These are phyloP conservation scores for Ogataea pilisensis DNA, from an alignment of 805 yeast genomes.

Conservation along the genomic window DNA sequence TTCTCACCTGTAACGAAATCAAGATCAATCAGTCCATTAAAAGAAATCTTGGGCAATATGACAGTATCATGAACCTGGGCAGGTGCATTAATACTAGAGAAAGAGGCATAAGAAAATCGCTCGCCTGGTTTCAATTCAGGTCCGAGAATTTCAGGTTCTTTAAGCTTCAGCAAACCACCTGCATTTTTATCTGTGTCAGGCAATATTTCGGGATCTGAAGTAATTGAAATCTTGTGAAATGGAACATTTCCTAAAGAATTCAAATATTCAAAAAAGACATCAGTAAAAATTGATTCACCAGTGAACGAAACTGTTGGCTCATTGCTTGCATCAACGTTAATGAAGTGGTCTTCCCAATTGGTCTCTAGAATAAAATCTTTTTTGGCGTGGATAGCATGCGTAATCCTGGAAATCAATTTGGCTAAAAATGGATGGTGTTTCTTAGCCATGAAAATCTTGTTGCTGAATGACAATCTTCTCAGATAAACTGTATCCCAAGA, in stretches of 20 bases:
- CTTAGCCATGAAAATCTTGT: slow-evolving; percentile 17
- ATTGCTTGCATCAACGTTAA: slow-evolving; percentile 12
- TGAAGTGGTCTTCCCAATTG: slow-evolving; percentile 13
- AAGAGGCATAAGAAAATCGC: slow-evolving; percentile 14
- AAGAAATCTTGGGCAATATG: slow-evolving; percentile 16
- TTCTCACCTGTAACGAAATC: slow-evolving; percentile 1
- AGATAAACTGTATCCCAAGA: slow-evolving; percentile 18
- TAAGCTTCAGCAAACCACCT: no score
- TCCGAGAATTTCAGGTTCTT: slow-evolving; percentile 11
- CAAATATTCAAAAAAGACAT: slow-evolving; percentile 20
- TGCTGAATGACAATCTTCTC: slow-evolving; percentile 19
- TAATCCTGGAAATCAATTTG: slow-evolving; percentile 20
- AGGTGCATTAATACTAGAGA: slow-evolving; percentile 15
- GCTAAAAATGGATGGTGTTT: slow-evolving; percentile 24
- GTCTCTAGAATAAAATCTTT: slow-evolving; percentile 1
- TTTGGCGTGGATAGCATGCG: slow-evolving; percentile 10
- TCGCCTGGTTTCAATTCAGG: slow-evolving; percentile 8
- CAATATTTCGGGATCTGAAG: slow-evolving; percentile 2
- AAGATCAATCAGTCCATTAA: slow-evolving; percentile 13
- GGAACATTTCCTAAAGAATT: slow-evolving; percentile 10
- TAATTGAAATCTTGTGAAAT: slow-evolving; percentile 4
- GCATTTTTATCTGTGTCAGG: no score
- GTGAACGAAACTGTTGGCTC: slow-evolving; percentile 21
- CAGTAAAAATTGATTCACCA: slow-evolving; percentile 20
- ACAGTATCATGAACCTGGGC: slow-evolving; percentile 14